Base-by-base conservation (phyloP, 139 green algal genomes). In the Ettlia oleoabundans region DNA sequence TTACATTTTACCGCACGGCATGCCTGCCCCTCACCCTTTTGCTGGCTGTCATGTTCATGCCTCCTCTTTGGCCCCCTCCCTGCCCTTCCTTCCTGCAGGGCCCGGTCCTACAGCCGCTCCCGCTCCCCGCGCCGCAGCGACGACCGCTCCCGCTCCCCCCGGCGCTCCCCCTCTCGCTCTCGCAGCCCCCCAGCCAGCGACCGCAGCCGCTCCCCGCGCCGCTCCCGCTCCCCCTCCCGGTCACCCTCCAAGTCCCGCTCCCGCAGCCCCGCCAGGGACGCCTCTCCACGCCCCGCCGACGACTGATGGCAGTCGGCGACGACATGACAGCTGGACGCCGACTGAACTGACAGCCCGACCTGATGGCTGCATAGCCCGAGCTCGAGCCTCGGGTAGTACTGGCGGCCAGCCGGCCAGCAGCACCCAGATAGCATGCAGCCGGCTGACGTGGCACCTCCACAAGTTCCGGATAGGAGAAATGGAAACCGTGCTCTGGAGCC, bases 131-230 rank as follows among this genome's bases (percentile, higher is more conserved):
- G 80, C 43, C 68, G 41, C 38, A 37, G 47, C 21, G 3, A 33
- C 38, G 37, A 47, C 70, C 38, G 41, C 75, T 72, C 55, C 61
- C 58, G 65, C 72, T 82, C 63, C 32, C 77, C 28, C 33, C 30
- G 42, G 43, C 37, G 52, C 37, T 72, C 26, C 3, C 26, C 32
- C 67, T 38, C 24, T 53, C 51, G 70, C 38, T 71, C 42, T 33
- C 80, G 62, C 47, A 62, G 32, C 30, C 78, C 70, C 38, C 38
- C 53, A 32, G 55, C 47, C 21, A 76, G 69, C 42, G 69, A 76
- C 67, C 66, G 65, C 78, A 63, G 40, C 75, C 73, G 76, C 82
- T 62, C 32, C 28, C 66, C 28, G 37, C 35, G 63, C 77, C 42
- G 18, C 9, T 26, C 6, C 2, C 63, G 55, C 53, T 61, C 51